Conservation (phyloP, 352 stramenopile species). For the Pythium coloratum region DNA sequence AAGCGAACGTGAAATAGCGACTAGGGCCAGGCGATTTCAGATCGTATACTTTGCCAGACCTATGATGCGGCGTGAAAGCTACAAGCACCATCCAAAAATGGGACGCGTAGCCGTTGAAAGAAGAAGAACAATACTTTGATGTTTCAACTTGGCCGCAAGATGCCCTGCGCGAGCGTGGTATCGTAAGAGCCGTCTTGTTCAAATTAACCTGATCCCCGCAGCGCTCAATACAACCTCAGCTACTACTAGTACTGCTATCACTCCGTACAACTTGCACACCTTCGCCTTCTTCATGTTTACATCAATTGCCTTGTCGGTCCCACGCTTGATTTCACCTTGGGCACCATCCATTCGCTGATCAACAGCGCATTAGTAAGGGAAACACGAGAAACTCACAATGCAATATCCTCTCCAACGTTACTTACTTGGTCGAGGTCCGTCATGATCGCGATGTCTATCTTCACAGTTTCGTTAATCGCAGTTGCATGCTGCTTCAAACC, state of each 20-base stretch:
- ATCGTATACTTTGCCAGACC: too few species aligned
- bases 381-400: not conserved
- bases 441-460: conserved; percentile 75
- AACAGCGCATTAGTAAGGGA: not conserved
- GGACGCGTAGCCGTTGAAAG: too few species aligned
- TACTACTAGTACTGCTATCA: conserved; percentile 65
- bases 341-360: conserved; percentile 64
- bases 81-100: too few species aligned
- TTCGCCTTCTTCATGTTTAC: conserved; percentile 79
- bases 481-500: conserved; percentile 74
- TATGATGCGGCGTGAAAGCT: too few species aligned
- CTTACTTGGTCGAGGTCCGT: conserved; percentile 67
- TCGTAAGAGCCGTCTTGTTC: not conserved
- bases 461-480: conserved; percentile 81
- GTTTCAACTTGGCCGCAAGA: too few species aligned
- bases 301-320: conserved; percentile 54
- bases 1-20: too few species aligned
- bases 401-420: not conserved
- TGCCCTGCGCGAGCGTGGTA: too few species aligned
- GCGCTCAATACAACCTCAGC: conserved; percentile 26
- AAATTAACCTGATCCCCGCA: conserved; percentile 15
- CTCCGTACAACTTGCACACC: conserved; percentile 71
- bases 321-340: conserved; percentile 57
- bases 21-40: too few species aligned
- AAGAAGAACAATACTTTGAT: too few species aligned